Evolutionary conservation across 768 basidiomycete genomes (phyloP).

Genomic region (Amanita polypyramis): DNA sequence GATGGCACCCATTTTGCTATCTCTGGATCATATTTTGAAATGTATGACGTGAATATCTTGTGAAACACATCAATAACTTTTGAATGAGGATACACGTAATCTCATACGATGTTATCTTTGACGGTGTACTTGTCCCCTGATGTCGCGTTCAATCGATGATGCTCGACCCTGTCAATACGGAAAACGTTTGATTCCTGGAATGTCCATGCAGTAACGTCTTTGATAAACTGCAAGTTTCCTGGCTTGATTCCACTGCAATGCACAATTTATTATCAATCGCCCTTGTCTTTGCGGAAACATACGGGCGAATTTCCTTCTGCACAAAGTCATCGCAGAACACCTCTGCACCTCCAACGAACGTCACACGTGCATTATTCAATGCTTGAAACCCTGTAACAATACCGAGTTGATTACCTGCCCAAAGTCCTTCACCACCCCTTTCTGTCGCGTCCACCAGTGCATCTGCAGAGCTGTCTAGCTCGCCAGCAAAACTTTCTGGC

Average conservation of each 20-base stretch:
- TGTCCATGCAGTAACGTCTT: constrained; percentile 77
- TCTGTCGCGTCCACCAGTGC: constrained; percentile 61
- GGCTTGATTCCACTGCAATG: constrained; percentile 42
- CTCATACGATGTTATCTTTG: constrained; percentile 71
- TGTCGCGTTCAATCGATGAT: constrained; percentile 60
- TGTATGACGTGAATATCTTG: constrained; percentile 63
- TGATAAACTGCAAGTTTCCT: constrained; percentile 66
- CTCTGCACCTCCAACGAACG: constrained; percentile 75
- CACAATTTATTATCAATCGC: neutral
- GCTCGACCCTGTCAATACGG: constrained; percentile 64
- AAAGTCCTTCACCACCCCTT: constrained; percentile 67
- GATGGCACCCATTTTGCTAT: constrained; percentile 60
- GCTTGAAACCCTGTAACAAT: constrained; percentile 90
- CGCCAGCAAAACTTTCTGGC: constrained; percentile 64
- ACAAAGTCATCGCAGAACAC: constrained; percentile 72
- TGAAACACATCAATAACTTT: neutral
- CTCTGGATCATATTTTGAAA: constrained; percentile 57
- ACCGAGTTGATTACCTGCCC: constrained; percentile 70
- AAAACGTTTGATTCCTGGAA: constrained; percentile 83
- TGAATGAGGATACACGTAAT: neutral
- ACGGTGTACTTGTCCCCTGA: constrained; percentile 72
- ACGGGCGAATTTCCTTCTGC: constrained; percentile 51
- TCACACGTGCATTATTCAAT: constrained; percentile 59
- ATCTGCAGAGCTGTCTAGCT: constrained; percentile 54
- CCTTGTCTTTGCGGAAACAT: constrained; percentile 18